phyloP scores from a whole-genome alignment of 495 filamentous ascomycete species.

The Patellaria atrata region DNA sequence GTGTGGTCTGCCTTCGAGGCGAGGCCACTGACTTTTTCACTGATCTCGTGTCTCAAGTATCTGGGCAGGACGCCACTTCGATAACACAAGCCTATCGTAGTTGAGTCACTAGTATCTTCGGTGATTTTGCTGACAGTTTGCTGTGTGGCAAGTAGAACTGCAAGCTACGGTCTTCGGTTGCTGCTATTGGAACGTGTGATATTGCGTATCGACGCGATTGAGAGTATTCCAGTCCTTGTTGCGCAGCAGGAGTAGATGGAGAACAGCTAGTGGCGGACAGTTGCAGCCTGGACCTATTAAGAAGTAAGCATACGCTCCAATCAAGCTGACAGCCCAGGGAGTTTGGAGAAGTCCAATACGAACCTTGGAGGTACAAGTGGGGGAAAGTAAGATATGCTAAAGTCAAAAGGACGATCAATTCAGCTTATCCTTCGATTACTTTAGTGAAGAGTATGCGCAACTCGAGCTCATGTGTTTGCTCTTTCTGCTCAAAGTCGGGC shows the following conservation, averaged over 20 bases:
- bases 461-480: slow-evolving; percentile 17
- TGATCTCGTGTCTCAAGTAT: slow-evolving; percentile 8
- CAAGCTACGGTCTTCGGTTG: slow-evolving; percentile 1
- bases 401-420: slow-evolving; percentile 11
- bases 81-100: slow-evolving; percentile 8
- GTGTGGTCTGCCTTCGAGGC: slow-evolving; percentile 12
- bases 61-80: slow-evolving; percentile 19
- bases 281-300: slow-evolving; percentile 15
- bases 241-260: slow-evolving; percentile 7
- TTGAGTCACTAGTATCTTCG: slow-evolving; percentile 2
- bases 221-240: slow-evolving; percentile 4
- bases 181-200: slow-evolving; percentile 18
- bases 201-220: slow-evolving; percentile 8
- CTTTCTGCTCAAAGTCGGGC: slow-evolving; percentile 10
- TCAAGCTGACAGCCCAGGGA: slow-evolving; percentile 1
- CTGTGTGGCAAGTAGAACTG: too few relatives aligned
- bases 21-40: neutral
- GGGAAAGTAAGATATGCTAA: slow-evolving; percentile 2
- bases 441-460: slow-evolving; percentile 11
- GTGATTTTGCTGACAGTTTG: slow-evolving; percentile 2
- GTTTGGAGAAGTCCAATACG: slow-evolving; percentile 12
- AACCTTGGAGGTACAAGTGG: slow-evolving; percentile 5
- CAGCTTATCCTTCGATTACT: slow-evolving; percentile 4
- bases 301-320: slow-evolving; percentile 16
- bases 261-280: slow-evolving; percentile 15